Base-by-base conservation (phyloP, 495 filamentous ascomycete genomes). In the Echria macrotheca region DNA sequence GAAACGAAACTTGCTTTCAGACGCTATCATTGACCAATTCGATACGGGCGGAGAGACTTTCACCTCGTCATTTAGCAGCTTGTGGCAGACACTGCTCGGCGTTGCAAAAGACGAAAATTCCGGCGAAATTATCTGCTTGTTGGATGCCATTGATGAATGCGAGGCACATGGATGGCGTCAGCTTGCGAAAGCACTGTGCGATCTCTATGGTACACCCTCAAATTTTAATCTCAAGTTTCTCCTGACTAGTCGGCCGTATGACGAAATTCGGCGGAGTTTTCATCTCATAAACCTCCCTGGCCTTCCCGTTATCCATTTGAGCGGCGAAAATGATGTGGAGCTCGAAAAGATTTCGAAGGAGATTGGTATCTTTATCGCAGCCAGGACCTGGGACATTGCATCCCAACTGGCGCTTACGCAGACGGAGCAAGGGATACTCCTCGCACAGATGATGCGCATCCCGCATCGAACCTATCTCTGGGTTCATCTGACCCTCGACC, bases 101-200 rank as follows among this genome's bases (percentile, higher is more conserved):
- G 59, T 55, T 3, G 54, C 67, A 21, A 12, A 50, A 32, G 61
- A 73, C 45, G 41, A 60, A n/a, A 40, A 56, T 29, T 67, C 68
- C 26, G 69, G 69, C n/a, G 61, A 72, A 35, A 64, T 78, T 23
- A 52, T 80, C 26, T 76, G 71, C 40, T 47, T 80, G 29, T 21
- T 81, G 2, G 76, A 80, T 54, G 72, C 73, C 5, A 55, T 80
- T 0, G 69, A 73, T 40, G 69, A 70, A 56, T 71, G 66, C 49
- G 50, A 51, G 40, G 42, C 54, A 9, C 12, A 10, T 3, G 50
- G n/a, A 35, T 31, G 47, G 15, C 12, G 12, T 42, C 18, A 45
- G 25, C 44, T 61, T 8, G 36, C 57, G 15, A 6, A 26, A 40
- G 47, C 40, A 15, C 17, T 66, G 28, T 37, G 39, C 7, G 18